These are phyloP conservation scores for sorghum (Sorghum bicolor) DNA, from an alignment of 176 grass and related monocot genomes.

Conservation along the genomic window DNA sequence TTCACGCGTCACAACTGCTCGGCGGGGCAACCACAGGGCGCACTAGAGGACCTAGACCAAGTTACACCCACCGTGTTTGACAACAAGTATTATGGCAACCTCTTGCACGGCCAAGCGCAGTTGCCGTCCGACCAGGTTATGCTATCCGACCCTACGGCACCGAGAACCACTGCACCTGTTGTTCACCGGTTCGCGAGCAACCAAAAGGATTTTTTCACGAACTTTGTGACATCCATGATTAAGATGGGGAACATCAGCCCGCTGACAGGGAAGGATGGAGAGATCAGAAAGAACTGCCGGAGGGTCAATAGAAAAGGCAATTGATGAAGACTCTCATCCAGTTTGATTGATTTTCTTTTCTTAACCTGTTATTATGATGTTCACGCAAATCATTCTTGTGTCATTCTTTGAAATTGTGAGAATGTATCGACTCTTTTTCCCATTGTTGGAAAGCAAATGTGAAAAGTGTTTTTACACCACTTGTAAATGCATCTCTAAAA, in stretches of 20 bases:
- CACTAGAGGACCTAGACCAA: constrained; percentile 38
- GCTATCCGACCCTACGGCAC: background rate
- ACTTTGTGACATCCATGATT: constrained; percentile 47
- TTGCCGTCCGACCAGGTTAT: constrained; percentile 43
- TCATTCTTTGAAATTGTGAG: background rate
- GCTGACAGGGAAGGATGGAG: constrained; percentile 29
- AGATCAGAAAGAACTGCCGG: constrained; percentile 53
- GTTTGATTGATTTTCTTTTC: background rate
- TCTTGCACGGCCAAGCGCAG: constrained; percentile 22
- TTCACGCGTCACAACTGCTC: constrained; percentile 26
- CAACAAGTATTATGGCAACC: constrained; percentile 46
- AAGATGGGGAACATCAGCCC: constrained; percentile 60
- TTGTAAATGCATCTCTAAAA: no score
- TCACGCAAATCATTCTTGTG: background rate
- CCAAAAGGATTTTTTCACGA: constrained; percentile 39
- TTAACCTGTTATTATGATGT: no score
- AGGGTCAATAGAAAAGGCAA: constrained; percentile 18
- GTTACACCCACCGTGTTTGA: constrained; percentile 42
- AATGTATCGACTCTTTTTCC: background rate
- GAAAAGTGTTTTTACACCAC: background rate
- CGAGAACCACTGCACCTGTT: background rate
- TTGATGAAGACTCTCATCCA: background rate
- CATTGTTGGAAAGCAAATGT: background rate
- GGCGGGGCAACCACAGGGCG: background rate
- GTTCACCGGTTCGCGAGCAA: constrained; percentile 26